Evolutionary conservation across 768 basidiomycete species (phyloP).

Genomic region (Podaxis sp.): DNA sequence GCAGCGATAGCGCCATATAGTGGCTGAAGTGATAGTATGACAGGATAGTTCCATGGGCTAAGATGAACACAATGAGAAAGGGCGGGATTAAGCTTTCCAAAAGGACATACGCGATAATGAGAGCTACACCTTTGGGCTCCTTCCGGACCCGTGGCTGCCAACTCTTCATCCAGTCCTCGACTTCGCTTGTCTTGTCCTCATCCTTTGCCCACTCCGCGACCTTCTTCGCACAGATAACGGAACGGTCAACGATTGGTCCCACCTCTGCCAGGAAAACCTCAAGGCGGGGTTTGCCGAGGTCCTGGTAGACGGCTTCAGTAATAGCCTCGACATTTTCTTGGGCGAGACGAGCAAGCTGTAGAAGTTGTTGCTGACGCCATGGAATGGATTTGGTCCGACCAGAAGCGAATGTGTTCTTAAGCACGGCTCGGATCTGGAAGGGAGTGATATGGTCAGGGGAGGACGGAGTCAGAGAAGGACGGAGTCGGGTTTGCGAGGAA

Average conservation of each 20-base stretch:
- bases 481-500: not conserved
- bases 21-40: slow-evolving; percentile 55
- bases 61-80: not conserved
- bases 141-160: slow-evolving; percentile 57
- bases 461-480: too few species aligned
- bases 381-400: slow-evolving; percentile 33
- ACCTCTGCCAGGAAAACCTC: slow-evolving; percentile 47
- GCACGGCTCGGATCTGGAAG: slow-evolving; percentile 6
- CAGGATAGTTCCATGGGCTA: slow-evolving; percentile 71
- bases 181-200: slow-evolving; percentile 34
- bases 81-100: not conserved
- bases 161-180: slow-evolving; percentile 42
- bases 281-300: slow-evolving; percentile 49
- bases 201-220: slow-evolving; percentile 61
- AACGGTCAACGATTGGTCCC: slow-evolving; percentile 38
- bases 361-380: slow-evolving; percentile 66
- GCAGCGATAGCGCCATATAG: slow-evolving; percentile 73
- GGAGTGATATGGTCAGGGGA: not conserved
- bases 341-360: slow-evolving; percentile 57
- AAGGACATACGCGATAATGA: slow-evolving; percentile 56
- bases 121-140: slow-evolving; percentile 58
- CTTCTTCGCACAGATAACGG: slow-evolving; percentile 42
- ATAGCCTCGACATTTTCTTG: slow-evolving; percentile 63
- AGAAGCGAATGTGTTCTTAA: slow-evolving; percentile 12
- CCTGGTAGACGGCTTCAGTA: slow-evolving; percentile 44